These are phyloP conservation scores for Ceratocystis alfenasii DNA, from an alignment of 2,329 filamentous ascomycete species.

Conservation along the genomic window DNA sequence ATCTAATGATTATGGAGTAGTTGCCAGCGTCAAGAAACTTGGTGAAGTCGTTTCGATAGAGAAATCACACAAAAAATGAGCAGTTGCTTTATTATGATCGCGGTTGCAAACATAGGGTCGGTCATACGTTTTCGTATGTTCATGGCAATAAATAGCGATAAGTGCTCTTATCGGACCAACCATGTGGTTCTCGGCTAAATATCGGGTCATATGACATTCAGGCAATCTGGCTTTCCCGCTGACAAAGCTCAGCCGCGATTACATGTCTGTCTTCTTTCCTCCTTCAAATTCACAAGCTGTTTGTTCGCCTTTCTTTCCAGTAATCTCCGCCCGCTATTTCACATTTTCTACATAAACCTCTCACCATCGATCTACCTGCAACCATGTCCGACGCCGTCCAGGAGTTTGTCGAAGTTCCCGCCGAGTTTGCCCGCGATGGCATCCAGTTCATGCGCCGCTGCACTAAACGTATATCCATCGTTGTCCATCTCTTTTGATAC, in stretches of 20 bases:
- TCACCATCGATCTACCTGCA: background rate
- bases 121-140: background rate
- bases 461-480: constrained; percentile 43
- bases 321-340: background rate
- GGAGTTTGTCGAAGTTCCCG: constrained; percentile 57
- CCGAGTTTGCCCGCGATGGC: constrained; percentile 52
- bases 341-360: no score
- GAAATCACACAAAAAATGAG: no score
- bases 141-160: background rate
- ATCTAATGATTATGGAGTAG: no score
- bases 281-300: background rate
- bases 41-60: no score
- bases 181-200: background rate
- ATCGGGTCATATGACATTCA: background rate
- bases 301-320: constrained; percentile 15
- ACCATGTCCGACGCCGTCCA: constrained; percentile 55
- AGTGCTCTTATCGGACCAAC: background rate
- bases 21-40: no score
- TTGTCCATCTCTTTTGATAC: background rate
- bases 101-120: constrained; percentile 2
- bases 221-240: constrained; percentile 9
- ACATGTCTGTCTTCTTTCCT: background rate
- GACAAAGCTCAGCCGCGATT: background rate
- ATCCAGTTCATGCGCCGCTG: constrained; percentile 51
- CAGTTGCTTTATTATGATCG: no score